These are phyloP conservation scores for Pseudocercospora fuligena DNA, from an alignment of 2,329 filamentous ascomycete genomes.

Conservation along the genomic window DNA sequence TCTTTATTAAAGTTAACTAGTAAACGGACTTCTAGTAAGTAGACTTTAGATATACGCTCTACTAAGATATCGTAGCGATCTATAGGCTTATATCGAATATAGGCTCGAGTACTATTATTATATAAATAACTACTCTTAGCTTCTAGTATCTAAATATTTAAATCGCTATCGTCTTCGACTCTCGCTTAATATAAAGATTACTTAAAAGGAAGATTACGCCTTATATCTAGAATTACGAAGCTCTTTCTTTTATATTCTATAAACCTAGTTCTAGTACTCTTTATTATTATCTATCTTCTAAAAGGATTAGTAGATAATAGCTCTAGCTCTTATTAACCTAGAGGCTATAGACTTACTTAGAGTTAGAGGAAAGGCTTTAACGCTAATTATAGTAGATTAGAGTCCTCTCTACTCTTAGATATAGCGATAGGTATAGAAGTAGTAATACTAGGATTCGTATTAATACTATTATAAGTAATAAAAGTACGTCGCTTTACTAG, in stretches of 20 bases:
- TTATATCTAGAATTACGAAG: neutral
- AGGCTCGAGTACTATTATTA: neutral
- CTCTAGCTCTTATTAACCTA: no score
- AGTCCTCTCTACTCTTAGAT: no score
- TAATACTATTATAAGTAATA: no score
- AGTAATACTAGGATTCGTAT: no score
- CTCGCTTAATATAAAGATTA: neutral
- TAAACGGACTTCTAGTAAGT: neutral
- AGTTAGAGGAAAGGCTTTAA: no score
- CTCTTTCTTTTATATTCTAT: neutral
- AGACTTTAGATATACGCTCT: neutral
- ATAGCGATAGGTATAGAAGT: no score
- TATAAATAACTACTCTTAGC: neutral
- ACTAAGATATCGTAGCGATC: no score
- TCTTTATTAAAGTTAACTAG: neutral
- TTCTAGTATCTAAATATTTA: neutral
- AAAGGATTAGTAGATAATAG: no score
- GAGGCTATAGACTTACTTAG: no score
- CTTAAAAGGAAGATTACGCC: neutral
- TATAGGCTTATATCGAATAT: neutral
- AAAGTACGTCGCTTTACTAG: no score
- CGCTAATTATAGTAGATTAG: no score
- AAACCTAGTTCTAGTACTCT: neutral
- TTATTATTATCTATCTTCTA: no score
- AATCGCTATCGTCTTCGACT: neutral